Evolutionary conservation across 2,329 filamentous ascomycete species (phyloP).

Genomic region (Aphanoascus verrucosus): DNA sequence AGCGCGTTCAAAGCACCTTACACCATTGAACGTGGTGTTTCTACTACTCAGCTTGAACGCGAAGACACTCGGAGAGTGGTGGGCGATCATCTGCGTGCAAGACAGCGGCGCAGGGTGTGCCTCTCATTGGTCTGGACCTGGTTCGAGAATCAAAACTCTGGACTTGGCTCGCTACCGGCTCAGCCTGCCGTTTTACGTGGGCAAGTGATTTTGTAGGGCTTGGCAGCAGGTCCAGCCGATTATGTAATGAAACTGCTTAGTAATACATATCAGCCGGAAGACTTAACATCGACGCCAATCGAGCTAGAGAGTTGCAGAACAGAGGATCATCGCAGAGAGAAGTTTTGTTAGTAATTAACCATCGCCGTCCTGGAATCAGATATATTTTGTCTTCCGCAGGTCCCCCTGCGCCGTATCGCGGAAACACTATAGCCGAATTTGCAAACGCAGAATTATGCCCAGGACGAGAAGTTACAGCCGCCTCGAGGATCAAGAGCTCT

Average conservation of each 20-base stretch:
- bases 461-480: no score
- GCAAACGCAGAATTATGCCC: no score
- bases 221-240: neutral
- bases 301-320: no score
- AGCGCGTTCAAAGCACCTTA: neutral
- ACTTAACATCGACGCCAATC: no score
- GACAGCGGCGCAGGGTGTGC: neutral
- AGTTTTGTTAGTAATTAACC: no score
- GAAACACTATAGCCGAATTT: no score
- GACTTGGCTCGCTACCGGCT: conserved; percentile 8
- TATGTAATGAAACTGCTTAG: neutral
- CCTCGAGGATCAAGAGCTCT: no score
- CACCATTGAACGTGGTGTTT: neutral
- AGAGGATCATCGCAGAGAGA: no score
- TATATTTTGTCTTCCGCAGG: no score
- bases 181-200: neutral
- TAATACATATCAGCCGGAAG: neutral
- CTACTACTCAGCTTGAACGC: no score
- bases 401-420: no score
- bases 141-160: neutral
- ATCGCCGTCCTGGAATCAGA: no score
- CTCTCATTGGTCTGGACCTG: conserved; percentile 6
- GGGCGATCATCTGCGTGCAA: conserved; percentile 3
- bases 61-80: neutral
- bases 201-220: neutral